Evolutionary conservation across 306 rosid species (phyloP).

Genomic region (Amphicarpaea edgeworthii): DNA sequence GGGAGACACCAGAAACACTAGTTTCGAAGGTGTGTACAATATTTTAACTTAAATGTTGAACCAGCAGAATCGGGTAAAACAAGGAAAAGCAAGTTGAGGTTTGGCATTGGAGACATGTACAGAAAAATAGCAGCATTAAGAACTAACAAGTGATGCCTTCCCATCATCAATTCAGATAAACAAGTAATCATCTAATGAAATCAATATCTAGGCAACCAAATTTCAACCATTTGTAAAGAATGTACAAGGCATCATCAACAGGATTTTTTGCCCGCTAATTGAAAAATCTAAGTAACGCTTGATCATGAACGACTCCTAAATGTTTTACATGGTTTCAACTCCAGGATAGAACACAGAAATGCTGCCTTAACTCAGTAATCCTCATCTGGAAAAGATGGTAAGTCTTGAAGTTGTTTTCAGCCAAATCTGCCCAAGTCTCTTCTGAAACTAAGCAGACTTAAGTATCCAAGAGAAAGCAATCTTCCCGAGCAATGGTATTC

Average conservation of each 20-base stretch:
- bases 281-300: constrained; percentile 53
- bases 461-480: constrained; percentile 39
- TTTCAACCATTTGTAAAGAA: constrained; percentile 61
- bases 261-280: constrained; percentile 46
- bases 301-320: constrained; percentile 43
- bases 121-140: constrained; percentile 53
- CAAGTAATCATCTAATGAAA: constrained; percentile 48
- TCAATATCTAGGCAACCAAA: constrained; percentile 59
- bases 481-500: constrained; percentile 44
- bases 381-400: constrained; percentile 46
- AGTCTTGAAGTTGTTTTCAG: constrained; percentile 28
- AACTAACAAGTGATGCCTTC: constrained; percentile 44
- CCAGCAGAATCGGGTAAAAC: not conserved
- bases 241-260: constrained; percentile 68
- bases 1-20: not conserved
- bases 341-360: constrained; percentile 38
- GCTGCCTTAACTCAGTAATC: constrained; percentile 43
- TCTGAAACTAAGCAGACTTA: constrained; percentile 46
- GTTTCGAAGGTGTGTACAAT: not conserved
- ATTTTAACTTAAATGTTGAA: not conserved
- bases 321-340: constrained; percentile 41
- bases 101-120: constrained; percentile 49
- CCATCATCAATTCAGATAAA: constrained; percentile 56
- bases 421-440: constrained; percentile 39
- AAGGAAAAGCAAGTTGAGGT: constrained; percentile 15